Percentiles rank a stretch among this genome's conserved stretches.
Evolutionary conservation across 139 green algal species (phyloP).

Genomic region (Trebouxia sp.): DNA sequence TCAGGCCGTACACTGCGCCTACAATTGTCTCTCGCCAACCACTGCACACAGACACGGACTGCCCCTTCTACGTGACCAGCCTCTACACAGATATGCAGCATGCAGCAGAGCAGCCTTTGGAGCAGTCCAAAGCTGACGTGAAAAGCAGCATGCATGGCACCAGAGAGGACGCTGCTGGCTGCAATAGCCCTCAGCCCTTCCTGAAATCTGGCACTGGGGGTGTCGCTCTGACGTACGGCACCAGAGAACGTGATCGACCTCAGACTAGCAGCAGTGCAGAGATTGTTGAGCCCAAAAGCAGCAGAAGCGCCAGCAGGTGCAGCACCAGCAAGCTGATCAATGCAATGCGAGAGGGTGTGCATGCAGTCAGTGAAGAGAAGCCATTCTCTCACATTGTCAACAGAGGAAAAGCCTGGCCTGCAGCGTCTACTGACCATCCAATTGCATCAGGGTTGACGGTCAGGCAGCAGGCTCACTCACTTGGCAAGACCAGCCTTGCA

Average conservation of each 20-base stretch:
- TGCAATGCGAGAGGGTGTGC: neutral
- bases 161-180: neutral
- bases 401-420: conserved; percentile 4
- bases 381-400: neutral
- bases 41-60: neutral
- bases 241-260: conserved; percentile 1
- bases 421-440: neutral
- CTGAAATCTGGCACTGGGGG: neutral
- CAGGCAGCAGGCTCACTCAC: conserved; percentile 2
- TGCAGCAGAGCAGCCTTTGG: neutral
- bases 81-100: neutral
- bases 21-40: conserved; percentile 6
- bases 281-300: neutral
- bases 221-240: neutral
- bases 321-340: neutral
- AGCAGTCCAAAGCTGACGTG: neutral
- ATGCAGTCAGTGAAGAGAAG: neutral
- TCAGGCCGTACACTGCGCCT: neutral
- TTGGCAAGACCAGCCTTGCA: neutral
- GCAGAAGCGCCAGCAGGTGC: neutral
- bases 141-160: neutral
- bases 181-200: neutral
- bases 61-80: neutral
- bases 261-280: neutral
- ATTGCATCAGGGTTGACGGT: neutral